Conservation (phyloP, 805 yeast genomes). For the Millerozyma acaciae region DNA sequence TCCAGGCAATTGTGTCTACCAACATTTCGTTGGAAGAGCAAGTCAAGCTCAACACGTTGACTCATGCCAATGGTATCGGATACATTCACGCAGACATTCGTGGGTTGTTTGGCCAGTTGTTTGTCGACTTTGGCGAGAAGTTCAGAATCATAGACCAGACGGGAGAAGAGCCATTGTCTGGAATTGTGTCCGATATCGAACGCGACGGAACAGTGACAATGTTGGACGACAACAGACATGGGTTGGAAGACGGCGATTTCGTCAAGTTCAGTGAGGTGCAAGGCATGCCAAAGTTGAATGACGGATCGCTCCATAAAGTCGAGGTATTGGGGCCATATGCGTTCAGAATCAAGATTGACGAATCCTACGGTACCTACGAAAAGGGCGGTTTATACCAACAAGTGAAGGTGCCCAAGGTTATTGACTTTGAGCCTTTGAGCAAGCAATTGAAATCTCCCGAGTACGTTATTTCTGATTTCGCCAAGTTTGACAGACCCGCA, state of each 20-base stretch:
- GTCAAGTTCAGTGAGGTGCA: conserved; percentile 84
- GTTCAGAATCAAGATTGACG: conserved; percentile 63
- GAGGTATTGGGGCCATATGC: conserved; percentile 95
- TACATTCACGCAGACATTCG: conserved; percentile 78
- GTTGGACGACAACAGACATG: conserved; percentile 89
- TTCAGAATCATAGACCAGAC: conserved; percentile 80
- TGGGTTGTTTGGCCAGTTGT: conserved; percentile 85
- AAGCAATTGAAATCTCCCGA: conserved; percentile 77
- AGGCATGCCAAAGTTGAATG: conserved; percentile 73
- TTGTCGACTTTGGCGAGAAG: conserved; percentile 83
- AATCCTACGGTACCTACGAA: conserved; percentile 56
- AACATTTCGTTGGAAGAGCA: conserved; percentile 69
- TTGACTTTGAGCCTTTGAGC: conserved; percentile 59
- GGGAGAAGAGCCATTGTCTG: conserved; percentile 89
- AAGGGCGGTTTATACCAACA: conserved; percentile 91
- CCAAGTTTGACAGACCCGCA: conserved; percentile 88
- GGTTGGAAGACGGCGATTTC: conserved; percentile 85
- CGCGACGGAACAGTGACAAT: conserved; percentile 87
- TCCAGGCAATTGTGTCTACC: conserved; percentile 84
- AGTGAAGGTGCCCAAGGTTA: conserved; percentile 74
- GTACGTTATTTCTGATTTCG: conserved; percentile 77
- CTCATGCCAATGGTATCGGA: conserved; percentile 71
- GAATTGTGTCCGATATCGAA: conserved; percentile 88
- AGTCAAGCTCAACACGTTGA: conserved; percentile 65
- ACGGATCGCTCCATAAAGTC: conserved; percentile 68